Conservation (phyloP, 2,329 filamentous ascomycete species). For the Colletotrichum tabaci region DNA sequence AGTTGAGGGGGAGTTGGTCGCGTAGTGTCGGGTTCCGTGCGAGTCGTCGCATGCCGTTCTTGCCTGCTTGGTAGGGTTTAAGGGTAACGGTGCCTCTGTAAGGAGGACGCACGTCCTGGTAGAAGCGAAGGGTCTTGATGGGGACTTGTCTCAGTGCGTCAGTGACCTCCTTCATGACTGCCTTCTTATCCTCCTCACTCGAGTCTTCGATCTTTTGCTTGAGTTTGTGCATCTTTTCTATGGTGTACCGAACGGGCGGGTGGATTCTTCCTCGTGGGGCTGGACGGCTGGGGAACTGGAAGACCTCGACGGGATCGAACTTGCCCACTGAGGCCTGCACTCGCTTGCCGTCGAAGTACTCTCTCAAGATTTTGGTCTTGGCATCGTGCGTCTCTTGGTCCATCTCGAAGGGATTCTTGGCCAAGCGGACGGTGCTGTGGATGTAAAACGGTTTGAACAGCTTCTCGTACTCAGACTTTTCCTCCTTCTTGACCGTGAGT, state of each 20-base stretch:
- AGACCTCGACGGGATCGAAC: conserved; percentile 62
- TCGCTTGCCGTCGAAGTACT: conserved; percentile 64
- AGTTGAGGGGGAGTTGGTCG: conserved; percentile 74
- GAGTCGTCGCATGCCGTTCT: conserved; percentile 63
- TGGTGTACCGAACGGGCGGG: conserved; percentile 72
- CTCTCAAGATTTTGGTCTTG: conserved; percentile 68
- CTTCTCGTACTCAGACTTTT: conserved; percentile 73
- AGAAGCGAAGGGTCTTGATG: conserved; percentile 74
- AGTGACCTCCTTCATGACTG: conserved; percentile 52
- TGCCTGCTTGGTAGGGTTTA: conserved; percentile 62
- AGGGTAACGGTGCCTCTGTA: conserved; percentile 83
- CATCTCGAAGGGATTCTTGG: conserved; percentile 70
- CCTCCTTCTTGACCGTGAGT: conserved; percentile 43
- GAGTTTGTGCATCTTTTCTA: conserved; percentile 68
- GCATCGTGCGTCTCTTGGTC: conserved; percentile 69
- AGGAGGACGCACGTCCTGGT: conserved; percentile 76
- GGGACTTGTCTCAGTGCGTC: conserved; percentile 67
- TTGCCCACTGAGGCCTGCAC: conserved; percentile 51
- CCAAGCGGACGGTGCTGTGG: conserved; percentile 80
- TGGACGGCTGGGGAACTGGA: conserved; percentile 60
- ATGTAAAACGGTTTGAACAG: conserved; percentile 87
- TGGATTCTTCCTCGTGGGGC: conserved; percentile 62
- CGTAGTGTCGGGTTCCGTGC: conserved; percentile 69
- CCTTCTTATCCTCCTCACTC: conserved; percentile 54
- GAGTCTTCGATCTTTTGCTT: conserved; percentile 56